A percentile compares a stretch with the other conserved stretches of the same genome.
Conservation (phyloP, 106 monocot genomes). For the Cymbidium sinense region DNA sequence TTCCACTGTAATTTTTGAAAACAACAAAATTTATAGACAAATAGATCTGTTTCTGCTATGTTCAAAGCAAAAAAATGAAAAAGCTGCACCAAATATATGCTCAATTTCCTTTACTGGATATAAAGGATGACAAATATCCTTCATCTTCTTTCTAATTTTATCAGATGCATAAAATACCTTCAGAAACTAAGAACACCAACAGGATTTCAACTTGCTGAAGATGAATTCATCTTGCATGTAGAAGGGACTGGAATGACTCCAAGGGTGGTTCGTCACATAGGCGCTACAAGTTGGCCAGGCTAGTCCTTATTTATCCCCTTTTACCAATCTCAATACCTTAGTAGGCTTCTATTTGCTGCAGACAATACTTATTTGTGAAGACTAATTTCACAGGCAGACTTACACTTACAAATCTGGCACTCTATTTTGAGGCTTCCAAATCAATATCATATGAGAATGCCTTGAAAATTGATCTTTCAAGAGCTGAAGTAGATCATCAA, state of each 20-base stretch:
- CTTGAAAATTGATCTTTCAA: constrained; percentile 58
- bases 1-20: too few relatives aligned
- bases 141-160: background rate
- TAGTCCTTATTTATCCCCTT: background rate
- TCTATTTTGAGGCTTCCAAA: constrained; percentile 90
- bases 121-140: background rate
- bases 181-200: constrained; percentile 58
- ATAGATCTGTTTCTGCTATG: too few relatives aligned
- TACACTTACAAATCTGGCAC: constrained; percentile 75
- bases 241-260: constrained; percentile 75
- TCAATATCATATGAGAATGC: constrained; percentile 74
- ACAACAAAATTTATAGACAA: too few relatives aligned
- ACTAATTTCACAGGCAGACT: constrained; percentile 47
- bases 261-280: constrained; percentile 74
- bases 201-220: constrained; percentile 53
- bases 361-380: background rate
- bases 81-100: background rate
- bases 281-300: constrained; percentile 86
- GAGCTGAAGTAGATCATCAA: constrained; percentile 38
- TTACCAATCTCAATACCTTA: background rate
- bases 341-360: background rate
- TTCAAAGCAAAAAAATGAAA: too few relatives aligned
- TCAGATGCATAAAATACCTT: constrained; percentile 50
- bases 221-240: constrained; percentile 81
- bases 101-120: background rate